Conservation (phyloP, 1,139 yeast species). For the Blastobotrys niveus region DNA sequence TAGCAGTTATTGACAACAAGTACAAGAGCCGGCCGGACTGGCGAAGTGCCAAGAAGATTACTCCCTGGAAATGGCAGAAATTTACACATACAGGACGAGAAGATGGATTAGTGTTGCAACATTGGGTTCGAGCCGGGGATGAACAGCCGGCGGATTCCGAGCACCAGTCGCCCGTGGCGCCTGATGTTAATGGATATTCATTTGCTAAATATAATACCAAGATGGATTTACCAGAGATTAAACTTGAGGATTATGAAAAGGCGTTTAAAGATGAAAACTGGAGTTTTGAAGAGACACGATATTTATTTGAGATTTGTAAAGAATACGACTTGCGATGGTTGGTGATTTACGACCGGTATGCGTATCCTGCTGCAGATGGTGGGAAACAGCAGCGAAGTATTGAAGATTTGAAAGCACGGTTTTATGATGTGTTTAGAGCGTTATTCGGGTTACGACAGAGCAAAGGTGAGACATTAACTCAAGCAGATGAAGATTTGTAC, state of each 20-base stretch:
- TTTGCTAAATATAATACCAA: slow-evolving; percentile 73
- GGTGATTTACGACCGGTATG: slow-evolving; percentile 71
- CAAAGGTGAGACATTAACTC: slow-evolving; percentile 39
- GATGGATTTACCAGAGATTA: slow-evolving; percentile 64
- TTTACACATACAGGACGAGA: slow-evolving; percentile 53
- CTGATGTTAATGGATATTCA: slow-evolving; percentile 37
- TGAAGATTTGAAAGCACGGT: slow-evolving; percentile 81
- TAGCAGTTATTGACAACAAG: slow-evolving; percentile 47
- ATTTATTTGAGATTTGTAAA: slow-evolving; percentile 65
- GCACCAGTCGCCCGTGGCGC: neutral
- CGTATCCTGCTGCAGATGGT: slow-evolving; percentile 28
- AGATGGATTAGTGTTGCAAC: slow-evolving; percentile 51
- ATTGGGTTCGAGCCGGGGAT: slow-evolving; percentile 77
- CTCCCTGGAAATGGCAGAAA: slow-evolving; percentile 72
- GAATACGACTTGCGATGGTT: slow-evolving; percentile 85
- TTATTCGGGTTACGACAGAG: slow-evolving; percentile 39
- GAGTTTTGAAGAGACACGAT: slow-evolving; percentile 72
- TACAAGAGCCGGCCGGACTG: slow-evolving; percentile 64
- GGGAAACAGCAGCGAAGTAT: slow-evolving; percentile 38
- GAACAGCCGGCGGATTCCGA: slow-evolving; percentile 26
- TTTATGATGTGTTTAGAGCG: slow-evolving; percentile 55
- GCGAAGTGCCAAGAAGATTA: slow-evolving; percentile 45
- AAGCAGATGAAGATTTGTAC: slow-evolving; percentile 36
- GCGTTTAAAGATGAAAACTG: slow-evolving; percentile 42
- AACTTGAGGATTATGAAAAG: slow-evolving; percentile 57